Base-by-base conservation (phyloP, 345 rosid species). In the Populus tremula region DNA sequence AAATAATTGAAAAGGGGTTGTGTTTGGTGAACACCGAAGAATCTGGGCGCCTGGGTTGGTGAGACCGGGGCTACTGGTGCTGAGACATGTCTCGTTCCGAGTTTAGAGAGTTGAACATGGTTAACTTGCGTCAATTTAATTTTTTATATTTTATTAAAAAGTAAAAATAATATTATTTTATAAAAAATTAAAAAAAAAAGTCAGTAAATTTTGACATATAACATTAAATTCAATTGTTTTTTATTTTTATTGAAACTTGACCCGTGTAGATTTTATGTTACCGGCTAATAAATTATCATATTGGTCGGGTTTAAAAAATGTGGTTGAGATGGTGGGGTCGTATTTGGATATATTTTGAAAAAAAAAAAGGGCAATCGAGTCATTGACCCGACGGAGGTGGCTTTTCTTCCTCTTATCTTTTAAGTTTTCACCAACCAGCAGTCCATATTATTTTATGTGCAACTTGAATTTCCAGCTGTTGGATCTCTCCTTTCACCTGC, bases 41-140 rank as follows among this genome's bases (percentile, higher is more conserved):
- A 13, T 25, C 27, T 11, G 70, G 62, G 80, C 75, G 70, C 39
- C 1, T 29, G 70, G 75, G 80, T 77, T 77, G 80, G 80, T 77
- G 75, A 47, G 80, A 70, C 33, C 5, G 2, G 75, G 70, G 72
- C 45, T 61, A 20, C 14, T 77, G 79, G 35, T 20, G 41, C 4
- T 56, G 59, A 27, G 27, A 27, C 27, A 27, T 27, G 45, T 41
- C 45, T 1, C 2, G 12, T 9, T 41, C 45, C 45, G 45, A 11
- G 45, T 9, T 41, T 3, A 4, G 35, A 3, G 35, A 33, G 35
- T 4, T 33, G 4, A 4, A 3, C 0, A 5, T 33, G 4, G 5
- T 33, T 41, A 10, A 9, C 2, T 41, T 2, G 13, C 2, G 13
- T 41, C 0, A 9, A 9, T 41, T 41, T 10, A 33, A 33, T 33